Base-by-base conservation (phyloP, 495 filamentous ascomycete genomes). In the Talaromyces adpressus region DNA sequence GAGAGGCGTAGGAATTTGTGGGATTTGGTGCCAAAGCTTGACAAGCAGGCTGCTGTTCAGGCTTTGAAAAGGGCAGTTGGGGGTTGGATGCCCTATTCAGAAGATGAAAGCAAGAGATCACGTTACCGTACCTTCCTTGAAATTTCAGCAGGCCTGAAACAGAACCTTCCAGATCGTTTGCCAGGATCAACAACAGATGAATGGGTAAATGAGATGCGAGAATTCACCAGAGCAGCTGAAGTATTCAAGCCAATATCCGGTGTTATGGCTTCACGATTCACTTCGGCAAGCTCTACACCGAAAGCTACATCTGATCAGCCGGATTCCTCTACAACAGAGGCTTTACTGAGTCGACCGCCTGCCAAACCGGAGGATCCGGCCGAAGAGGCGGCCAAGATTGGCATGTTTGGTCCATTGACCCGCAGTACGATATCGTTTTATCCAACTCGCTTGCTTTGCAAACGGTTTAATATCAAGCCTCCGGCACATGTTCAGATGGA, bases 221-320 rank as follows among this genome's bases (percentile, higher is more conserved):
- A 98, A 71, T 98, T 98, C 71, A 82, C 86, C 47, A 90, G 89
- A 63, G 93, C 91, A 30, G 94, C 95, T 6, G 82, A 88, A 68
- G 93, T 97, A 6, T 98, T 97, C 80, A 92, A 90, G 72, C 94
- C 94, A 1, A 88, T 96, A 81, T 89, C 89, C 29, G 91, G 91
- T 0, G 79, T 89, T 63, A 97, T 98, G 89, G 94, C 94, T 18
- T 90, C 89, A 25, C 86, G 92, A 4, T 98, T 98, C 69, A 97
- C 91, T 0, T 89, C 89, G 3, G 87, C 91, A 0, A 82, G 88
- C 4, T 70, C 79, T 2, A 71, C 75, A 7, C 72, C 78, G 29
- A 74, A 77, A 65, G 63, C 73, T 9, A 73, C 73, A 25, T 78
- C 81, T 4, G 79, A 83, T 64, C 75, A 75, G 20, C 71, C 70